These are phyloP conservation scores for Rhodocollybia butyracea DNA, from an alignment of 768 basidiomycete genomes.

Conservation along the genomic window DNA sequence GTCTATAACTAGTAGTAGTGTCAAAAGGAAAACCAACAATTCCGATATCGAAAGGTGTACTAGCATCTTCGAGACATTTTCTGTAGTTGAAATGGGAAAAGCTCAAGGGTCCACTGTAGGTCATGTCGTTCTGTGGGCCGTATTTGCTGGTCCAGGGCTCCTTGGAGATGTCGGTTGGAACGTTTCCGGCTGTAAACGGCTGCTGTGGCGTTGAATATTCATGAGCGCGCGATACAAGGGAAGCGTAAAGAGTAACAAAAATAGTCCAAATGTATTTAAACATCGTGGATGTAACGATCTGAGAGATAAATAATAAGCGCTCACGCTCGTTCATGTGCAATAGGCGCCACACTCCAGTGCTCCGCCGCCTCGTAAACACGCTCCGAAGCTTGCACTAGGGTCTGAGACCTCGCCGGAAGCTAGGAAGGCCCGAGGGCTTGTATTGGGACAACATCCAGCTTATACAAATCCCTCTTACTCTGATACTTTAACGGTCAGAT, in stretches of 20 bases:
- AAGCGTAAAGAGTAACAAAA: neutral
- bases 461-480: too few species aligned
- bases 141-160: slow-evolving; percentile 53
- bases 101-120: slow-evolving; percentile 57
- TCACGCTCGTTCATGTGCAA: too few species aligned
- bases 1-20: slow-evolving; percentile 45
- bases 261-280: neutral
- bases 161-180: neutral
- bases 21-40: slow-evolving; percentile 65
- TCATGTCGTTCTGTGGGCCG: slow-evolving; percentile 49
- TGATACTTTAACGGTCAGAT: too few species aligned
- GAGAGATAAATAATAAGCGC: too few species aligned
- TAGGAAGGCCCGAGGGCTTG: too few species aligned
- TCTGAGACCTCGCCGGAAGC: too few species aligned
- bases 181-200: neutral
- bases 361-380: too few species aligned
- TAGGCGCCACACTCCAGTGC: too few species aligned
- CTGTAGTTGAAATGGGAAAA: slow-evolving; percentile 66
- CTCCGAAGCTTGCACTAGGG: too few species aligned
- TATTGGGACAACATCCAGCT: too few species aligned
- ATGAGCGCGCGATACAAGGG: neutral
- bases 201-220: neutral
- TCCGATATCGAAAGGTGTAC: slow-evolving; percentile 51
- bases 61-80: slow-evolving; percentile 48
- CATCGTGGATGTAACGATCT: neutral